These are phyloP conservation scores for Populus tomentosa DNA, from an alignment of 441 rosid species.

Conservation along the genomic window DNA sequence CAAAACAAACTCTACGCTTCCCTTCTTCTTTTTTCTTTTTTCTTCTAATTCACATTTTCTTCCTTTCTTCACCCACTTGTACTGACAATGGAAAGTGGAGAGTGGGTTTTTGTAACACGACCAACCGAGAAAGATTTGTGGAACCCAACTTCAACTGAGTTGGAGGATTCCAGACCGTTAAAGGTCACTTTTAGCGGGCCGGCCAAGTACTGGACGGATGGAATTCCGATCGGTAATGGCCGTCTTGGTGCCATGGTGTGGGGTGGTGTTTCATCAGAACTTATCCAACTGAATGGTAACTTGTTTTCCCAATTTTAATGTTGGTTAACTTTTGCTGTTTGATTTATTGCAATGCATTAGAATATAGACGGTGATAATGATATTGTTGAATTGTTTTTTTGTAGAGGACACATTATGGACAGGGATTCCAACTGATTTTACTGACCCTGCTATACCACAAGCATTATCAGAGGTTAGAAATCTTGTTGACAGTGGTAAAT, in stretches of 20 bases:
- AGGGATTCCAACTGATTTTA: slow-evolving; percentile 68
- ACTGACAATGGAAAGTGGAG: slow-evolving; percentile 23
- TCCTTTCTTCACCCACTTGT: background rate
- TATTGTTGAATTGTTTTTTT: slow-evolving; percentile 8
- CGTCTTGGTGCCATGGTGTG: slow-evolving; percentile 91
- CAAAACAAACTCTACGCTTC: background rate
- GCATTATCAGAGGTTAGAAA: slow-evolving; percentile 66
- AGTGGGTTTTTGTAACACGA: slow-evolving; percentile 50
- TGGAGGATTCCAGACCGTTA: slow-evolving; percentile 40
- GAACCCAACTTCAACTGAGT: slow-evolving; percentile 28
- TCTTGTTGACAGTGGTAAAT: slow-evolving; percentile 59
- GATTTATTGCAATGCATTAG: background rate
- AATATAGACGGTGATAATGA: background rate
- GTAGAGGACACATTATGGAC: slow-evolving; percentile 95
- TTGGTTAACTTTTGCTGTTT: background rate
- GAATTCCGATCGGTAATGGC: slow-evolving; percentile 89
- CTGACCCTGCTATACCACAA: slow-evolving; percentile 55
- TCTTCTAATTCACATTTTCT: background rate
- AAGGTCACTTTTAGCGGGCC: slow-evolving; percentile 65
- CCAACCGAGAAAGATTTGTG: slow-evolving; percentile 40
- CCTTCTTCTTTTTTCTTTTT: background rate
- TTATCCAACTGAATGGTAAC: slow-evolving; percentile 75
- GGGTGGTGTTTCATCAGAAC: slow-evolving; percentile 78
- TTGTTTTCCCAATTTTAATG: background rate
- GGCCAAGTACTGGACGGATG: slow-evolving; percentile 78